These are phyloP conservation scores for Phytophthora aleatoria DNA, from an alignment of 352 stramenopile species.

Conservation along the genomic window DNA sequence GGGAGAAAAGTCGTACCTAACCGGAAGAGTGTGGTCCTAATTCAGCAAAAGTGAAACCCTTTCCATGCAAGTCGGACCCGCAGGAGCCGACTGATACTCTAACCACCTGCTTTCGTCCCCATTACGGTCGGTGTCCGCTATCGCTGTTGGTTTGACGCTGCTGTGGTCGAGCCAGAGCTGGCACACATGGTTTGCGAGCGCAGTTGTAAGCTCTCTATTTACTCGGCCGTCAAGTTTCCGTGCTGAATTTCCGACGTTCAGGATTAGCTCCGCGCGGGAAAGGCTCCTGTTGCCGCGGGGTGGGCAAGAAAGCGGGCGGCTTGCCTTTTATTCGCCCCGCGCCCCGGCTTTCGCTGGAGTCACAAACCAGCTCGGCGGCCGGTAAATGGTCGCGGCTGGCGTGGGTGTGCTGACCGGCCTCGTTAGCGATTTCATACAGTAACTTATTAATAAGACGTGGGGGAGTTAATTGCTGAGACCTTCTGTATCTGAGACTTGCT, in stretches of 20 bases:
- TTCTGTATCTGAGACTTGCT: constrained; percentile 13
- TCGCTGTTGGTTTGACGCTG: not conserved
- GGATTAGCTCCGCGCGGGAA: constrained; percentile 5
- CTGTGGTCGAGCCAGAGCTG: not conserved
- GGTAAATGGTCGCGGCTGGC: not conserved
- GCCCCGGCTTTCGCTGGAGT: constrained; percentile 19
- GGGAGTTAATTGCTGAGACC: constrained; percentile 1
- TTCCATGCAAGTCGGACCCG: constrained; percentile 19
- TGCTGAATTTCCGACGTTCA: not conserved
- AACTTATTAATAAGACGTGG: not conserved
- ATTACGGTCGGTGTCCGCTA: too few relatives aligned
- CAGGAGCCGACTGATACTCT: not conserved
- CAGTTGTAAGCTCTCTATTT: not conserved
- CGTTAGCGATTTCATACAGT: too few relatives aligned
- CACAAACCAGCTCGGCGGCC: constrained; percentile 5
- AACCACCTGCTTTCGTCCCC: not conserved
- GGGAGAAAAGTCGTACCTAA: constrained; percentile 10
- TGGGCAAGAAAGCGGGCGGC: constrained; percentile 16
- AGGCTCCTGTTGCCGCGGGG: constrained; percentile 8
- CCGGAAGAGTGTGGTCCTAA: constrained; percentile 1
- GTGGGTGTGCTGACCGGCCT: not conserved
- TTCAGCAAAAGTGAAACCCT: constrained; percentile 24
- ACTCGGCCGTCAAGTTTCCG: not conserved
- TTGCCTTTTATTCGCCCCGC: constrained; percentile 14
- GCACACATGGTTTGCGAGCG: not conserved